These are phyloP conservation scores for Daldinia sp. DNA, from an alignment of 2,329 filamentous ascomycete species.

Conservation along the genomic window DNA sequence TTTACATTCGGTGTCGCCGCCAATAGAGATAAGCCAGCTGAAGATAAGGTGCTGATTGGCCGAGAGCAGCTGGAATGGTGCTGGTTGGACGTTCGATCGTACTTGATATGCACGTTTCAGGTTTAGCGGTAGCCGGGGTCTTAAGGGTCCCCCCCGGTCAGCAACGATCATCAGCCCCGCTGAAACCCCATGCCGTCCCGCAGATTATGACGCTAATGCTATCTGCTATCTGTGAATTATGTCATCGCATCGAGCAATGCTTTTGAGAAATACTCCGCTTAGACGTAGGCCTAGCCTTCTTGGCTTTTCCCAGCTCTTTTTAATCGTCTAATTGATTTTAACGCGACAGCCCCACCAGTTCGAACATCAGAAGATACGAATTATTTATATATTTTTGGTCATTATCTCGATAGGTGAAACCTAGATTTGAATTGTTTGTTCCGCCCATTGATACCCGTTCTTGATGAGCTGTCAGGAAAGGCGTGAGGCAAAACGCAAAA, in stretches of 20 bases:
- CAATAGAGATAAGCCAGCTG: slow-evolving; percentile 35
- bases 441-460: background rate
- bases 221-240: slow-evolving; percentile 45
- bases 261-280: slow-evolving; percentile 33
- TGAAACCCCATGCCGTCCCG: slow-evolving; percentile 25
- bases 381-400: background rate
- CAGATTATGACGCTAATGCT: slow-evolving; percentile 44
- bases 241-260: slow-evolving; percentile 51
- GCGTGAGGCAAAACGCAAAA: background rate
- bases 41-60: slow-evolving; percentile 40
- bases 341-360: slow-evolving; percentile 2
- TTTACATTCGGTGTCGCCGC: slow-evolving; percentile 35
- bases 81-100: slow-evolving; percentile 27
- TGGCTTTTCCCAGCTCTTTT: slow-evolving; percentile 5
- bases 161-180: slow-evolving; percentile 30
- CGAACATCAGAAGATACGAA: background rate
- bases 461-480: background rate
- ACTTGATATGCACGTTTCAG: slow-evolving; percentile 29
- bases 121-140: slow-evolving; percentile 30
- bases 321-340: background rate
- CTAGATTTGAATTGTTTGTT: background rate
- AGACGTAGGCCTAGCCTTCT: background rate
- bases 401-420: background rate
- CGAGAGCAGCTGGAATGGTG: slow-evolving; percentile 3
- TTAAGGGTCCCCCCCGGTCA: slow-evolving; percentile 23